Evolutionary conservation across 2,329 filamentous ascomycete species (phyloP).

Genomic region (Neonectria faginata): DNA sequence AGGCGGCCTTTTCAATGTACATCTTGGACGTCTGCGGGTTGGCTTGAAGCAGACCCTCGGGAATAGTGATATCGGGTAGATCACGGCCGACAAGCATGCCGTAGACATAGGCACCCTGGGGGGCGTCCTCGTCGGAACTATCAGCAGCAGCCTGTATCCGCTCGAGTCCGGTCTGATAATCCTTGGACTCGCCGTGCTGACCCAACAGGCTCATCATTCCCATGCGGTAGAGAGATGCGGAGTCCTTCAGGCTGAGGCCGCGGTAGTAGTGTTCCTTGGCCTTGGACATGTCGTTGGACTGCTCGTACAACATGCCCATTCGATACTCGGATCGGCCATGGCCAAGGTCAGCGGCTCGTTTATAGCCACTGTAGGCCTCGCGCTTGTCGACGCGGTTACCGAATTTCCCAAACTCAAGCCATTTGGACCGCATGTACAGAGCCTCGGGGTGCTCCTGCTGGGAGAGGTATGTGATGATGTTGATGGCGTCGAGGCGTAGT

Average conservation of each 20-base stretch:
- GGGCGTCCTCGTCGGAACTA: slow-evolving; percentile 93
- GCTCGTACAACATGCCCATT: slow-evolving; percentile 98
- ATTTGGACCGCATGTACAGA: slow-evolving; percentile 94
- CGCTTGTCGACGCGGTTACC: slow-evolving; percentile 91
- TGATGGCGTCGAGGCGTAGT: slow-evolving; percentile 87
- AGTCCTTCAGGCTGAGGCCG: slow-evolving; percentile 84
- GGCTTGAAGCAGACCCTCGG: slow-evolving; percentile 74
- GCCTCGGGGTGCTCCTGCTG: slow-evolving; percentile 94
- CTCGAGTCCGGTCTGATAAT: slow-evolving; percentile 81
- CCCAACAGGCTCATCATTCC: slow-evolving; percentile 98
- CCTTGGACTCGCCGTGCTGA: slow-evolving; percentile 89
- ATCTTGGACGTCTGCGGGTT: slow-evolving; percentile 80
- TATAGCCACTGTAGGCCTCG: slow-evolving; percentile 90
- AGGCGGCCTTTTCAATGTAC: slow-evolving; percentile 96
- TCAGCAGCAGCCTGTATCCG: slow-evolving; percentile 87
- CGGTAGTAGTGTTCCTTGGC: slow-evolving; percentile 91
- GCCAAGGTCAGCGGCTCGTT: slow-evolving; percentile 84
- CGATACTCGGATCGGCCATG: slow-evolving; percentile 93
- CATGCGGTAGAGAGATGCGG: slow-evolving; percentile 85
- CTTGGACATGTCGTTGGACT: slow-evolving; percentile 90
- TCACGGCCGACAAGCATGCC: slow-evolving; percentile 94
- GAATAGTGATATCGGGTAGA: slow-evolving; percentile 88
- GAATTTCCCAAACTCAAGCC: slow-evolving; percentile 98
- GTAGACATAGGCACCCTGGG: slow-evolving; percentile 94
- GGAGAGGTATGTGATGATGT: slow-evolving; percentile 89